Evolutionary conservation across 805 yeast genomes (phyloP).

Genomic region (Candida nitratophila): DNA sequence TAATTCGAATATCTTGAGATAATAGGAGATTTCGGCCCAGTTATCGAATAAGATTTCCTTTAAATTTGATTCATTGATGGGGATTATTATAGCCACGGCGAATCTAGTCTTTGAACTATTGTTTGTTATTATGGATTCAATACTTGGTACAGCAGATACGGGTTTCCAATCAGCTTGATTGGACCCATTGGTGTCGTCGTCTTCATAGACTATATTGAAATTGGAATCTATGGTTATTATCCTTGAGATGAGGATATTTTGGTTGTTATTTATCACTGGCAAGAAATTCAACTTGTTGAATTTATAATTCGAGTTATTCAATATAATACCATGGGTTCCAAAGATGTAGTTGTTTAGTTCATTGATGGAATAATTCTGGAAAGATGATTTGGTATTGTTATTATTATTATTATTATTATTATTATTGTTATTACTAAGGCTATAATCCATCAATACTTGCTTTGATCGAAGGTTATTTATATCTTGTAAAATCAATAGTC

Average conservation of each 20-base stretch:
- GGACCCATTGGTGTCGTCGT: neutral
- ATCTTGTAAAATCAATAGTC: slow-evolving; percentile 44
- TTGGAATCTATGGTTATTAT: slow-evolving; percentile 29
- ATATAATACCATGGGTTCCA: slow-evolving; percentile 46
- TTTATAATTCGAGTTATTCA: slow-evolving; percentile 33
- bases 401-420: slow-evolving; percentile 26
- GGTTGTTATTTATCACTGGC: slow-evolving; percentile 27
- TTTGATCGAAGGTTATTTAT: slow-evolving; percentile 40
- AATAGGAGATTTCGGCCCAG: slow-evolving; percentile 41
- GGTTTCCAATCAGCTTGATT: slow-evolving; percentile 33
- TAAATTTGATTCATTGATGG: slow-evolving; percentile 19
- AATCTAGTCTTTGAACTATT: slow-evolving; percentile 24
- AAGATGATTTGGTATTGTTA: neutral
- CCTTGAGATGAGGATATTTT: slow-evolving; percentile 37
- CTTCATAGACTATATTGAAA: slow-evolving; percentile 2
- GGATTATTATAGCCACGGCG: slow-evolving; percentile 42
- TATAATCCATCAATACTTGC: slow-evolving; percentile 17
- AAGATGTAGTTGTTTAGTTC: slow-evolving; percentile 48
- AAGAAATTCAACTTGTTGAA: slow-evolving; percentile 42
- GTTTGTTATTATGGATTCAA: neutral
- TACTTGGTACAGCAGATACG: slow-evolving; percentile 25
- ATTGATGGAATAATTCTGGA: slow-evolving; percentile 31
- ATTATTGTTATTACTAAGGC: neutral
- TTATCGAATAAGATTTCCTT: slow-evolving; percentile 38
- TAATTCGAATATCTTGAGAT: slow-evolving; percentile 32